Conservation (phyloP, 495 filamentous ascomycete genomes). For the Aspergillus sparsus region DNA sequence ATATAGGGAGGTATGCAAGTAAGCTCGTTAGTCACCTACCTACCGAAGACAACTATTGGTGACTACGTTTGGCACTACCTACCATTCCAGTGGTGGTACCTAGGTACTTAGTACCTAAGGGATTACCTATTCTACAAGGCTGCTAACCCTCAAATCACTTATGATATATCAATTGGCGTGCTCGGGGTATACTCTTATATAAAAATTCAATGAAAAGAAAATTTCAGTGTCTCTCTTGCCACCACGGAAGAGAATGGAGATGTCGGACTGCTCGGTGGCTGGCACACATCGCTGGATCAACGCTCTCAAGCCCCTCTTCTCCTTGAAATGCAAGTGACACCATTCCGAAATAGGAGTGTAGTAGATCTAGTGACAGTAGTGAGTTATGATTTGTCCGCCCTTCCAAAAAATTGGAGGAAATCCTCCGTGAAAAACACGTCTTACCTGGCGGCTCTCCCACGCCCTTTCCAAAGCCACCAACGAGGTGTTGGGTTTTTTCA, state of each 20-base stretch:
- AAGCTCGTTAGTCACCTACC: not conserved
- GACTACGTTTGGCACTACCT: not conserved
- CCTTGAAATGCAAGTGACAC: slow-evolving; percentile 70
- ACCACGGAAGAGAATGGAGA: slow-evolving; percentile 45
- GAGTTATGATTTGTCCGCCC: not conserved
- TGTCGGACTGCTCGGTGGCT: slow-evolving; percentile 49
- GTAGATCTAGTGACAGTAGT: slow-evolving; percentile 60
- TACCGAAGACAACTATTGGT: not conserved
- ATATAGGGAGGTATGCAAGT: not conserved
- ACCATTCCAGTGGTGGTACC: no score
- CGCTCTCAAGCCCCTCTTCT: slow-evolving; percentile 57
- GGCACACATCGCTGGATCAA: slow-evolving; percentile 73
- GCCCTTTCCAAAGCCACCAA: slow-evolving; percentile 87
- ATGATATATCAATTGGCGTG: not conserved
- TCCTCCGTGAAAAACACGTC: slow-evolving; percentile 13
- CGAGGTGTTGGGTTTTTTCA: slow-evolving; percentile 83
- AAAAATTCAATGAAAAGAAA: not conserved
- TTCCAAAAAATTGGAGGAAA: not conserved
- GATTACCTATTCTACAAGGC: no score
- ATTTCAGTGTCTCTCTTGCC: slow-evolving; percentile 27
- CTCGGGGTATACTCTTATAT: slow-evolving; percentile 9
- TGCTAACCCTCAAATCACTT: not conserved
- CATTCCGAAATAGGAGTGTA: slow-evolving; percentile 88
- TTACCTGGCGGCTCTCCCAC: slow-evolving; percentile 74
- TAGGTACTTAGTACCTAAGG: no score